Evolutionary conservation across 2,329 filamentous ascomycete species (phyloP).

Genomic region (Colletotrichum melonis): DNA sequence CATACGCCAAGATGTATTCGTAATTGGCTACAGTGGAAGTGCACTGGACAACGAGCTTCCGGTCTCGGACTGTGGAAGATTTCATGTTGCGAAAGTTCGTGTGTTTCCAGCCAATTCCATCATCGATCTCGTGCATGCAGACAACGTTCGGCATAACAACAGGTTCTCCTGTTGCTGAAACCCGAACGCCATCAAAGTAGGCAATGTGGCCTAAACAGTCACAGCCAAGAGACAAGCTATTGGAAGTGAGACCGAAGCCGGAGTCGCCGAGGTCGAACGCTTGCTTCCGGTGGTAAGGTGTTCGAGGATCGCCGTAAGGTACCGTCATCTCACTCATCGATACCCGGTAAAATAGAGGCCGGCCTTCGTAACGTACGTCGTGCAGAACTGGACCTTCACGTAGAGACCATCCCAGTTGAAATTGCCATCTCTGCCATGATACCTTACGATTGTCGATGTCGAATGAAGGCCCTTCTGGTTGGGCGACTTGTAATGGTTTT

Average conservation of each 20-base stretch:
- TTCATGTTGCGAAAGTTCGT: constrained; percentile 77
- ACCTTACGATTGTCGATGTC: constrained; percentile 17
- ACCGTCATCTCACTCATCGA: constrained; percentile 65
- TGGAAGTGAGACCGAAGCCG: constrained; percentile 72
- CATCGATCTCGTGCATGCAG: constrained; percentile 81
- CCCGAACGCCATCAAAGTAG: constrained; percentile 66
- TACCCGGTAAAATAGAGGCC: constrained; percentile 67
- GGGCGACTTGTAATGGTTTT: constrained; percentile 70
- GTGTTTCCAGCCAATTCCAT: constrained; percentile 80
- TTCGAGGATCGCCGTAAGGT: constrained; percentile 38
- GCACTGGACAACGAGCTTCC: constrained; percentile 69
- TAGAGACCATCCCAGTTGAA: constrained; percentile 68
- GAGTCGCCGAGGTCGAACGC: constrained; percentile 77
- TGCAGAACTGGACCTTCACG: constrained; percentile 70
- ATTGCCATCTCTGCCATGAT: constrained; percentile 57
- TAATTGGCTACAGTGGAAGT: constrained; percentile 74
- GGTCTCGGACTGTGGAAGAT: constrained; percentile 63
- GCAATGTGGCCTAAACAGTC: constrained; percentile 60
- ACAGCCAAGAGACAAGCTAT: constrained; percentile 69
- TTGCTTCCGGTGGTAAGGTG: constrained; percentile 71
- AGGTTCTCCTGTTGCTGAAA: constrained; percentile 71
- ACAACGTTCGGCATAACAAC: constrained; percentile 76
- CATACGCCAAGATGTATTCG: constrained; percentile 54
- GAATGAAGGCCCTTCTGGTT: constrained; percentile 71
- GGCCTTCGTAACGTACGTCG: constrained; percentile 67